These are phyloP conservation scores for Artemisia argyi DNA, from an alignment of 129 eudicot species.

Conservation along the genomic window DNA sequence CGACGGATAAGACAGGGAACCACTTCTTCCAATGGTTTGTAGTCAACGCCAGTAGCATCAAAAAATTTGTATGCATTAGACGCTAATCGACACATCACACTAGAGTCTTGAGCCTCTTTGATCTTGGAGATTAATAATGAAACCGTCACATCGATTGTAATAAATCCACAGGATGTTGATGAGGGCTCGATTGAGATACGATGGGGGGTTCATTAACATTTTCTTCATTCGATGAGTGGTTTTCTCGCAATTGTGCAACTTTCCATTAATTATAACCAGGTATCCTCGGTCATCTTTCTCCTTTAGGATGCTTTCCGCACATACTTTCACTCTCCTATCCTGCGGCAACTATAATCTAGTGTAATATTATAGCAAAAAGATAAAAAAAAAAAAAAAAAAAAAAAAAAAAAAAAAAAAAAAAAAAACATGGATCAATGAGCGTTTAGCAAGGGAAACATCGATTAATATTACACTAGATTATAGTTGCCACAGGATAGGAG, in stretches of 20 bases:
- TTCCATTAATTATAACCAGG: background rate
- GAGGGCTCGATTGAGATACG: background rate
- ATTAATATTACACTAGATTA: background rate
- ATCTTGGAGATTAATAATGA: background rate
- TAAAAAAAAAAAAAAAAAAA: no score
- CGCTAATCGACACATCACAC: background rate
- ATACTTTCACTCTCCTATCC: background rate
- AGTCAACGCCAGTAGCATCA: background rate
- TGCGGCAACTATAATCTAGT: background rate
- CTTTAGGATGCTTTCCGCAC: background rate
- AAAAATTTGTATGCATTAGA: background rate
- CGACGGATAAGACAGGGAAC: background rate
- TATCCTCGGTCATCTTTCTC: background rate
- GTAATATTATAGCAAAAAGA: no score
- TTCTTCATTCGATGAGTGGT: background rate
- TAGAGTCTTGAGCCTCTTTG: background rate
- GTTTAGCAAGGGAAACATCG: background rate
- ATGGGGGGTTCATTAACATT: background rate
- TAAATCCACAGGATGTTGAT: slow-evolving; percentile 3
- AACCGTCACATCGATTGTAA: background rate
- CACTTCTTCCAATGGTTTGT: background rate
- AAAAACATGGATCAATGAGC: no score
- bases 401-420: no score
- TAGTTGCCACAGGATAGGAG: background rate
- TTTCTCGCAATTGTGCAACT: background rate